Percentiles rank a stretch among this genome's conserved stretches.
Evolutionary conservation across 345 rosid species (phyloP).

Genomic region (Trapa incisa): DNA sequence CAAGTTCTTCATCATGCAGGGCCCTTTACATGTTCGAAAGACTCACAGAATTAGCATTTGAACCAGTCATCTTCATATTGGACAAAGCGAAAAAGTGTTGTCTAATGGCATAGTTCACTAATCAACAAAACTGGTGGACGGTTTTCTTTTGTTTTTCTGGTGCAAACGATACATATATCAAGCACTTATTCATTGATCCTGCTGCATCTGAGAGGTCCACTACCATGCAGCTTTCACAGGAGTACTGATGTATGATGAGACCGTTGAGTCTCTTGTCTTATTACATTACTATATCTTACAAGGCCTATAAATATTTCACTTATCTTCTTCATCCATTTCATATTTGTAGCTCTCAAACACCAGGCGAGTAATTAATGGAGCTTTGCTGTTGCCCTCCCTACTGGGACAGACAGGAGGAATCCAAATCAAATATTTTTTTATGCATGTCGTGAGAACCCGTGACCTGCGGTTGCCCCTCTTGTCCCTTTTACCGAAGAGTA

Average conservation of each 20-base stretch:
- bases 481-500: too few species aligned
- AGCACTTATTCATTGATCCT: background rate
- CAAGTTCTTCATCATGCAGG: background rate
- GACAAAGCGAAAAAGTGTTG: background rate
- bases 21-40: too few species aligned
- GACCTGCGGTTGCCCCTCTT: too few species aligned
- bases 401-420: too few species aligned
- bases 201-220: background rate
- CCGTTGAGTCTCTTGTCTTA: constrained; percentile 12
- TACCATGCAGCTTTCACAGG: background rate
- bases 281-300: background rate
- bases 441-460: too few species aligned
- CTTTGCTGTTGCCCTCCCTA: too few species aligned
- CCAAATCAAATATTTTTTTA: too few species aligned
- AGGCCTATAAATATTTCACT: background rate
- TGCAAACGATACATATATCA: background rate
- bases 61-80: background rate
- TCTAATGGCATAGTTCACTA: background rate
- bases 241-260: constrained; percentile 15
- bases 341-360: background rate
- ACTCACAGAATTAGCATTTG: too few species aligned
- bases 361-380: too few species aligned
- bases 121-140: background rate
- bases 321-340: background rate
- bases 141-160: too few species aligned